These are phyloP conservation scores for Diaporthe nobilis DNA, from an alignment of 2,329 filamentous ascomycete species.

Conservation along the genomic window DNA sequence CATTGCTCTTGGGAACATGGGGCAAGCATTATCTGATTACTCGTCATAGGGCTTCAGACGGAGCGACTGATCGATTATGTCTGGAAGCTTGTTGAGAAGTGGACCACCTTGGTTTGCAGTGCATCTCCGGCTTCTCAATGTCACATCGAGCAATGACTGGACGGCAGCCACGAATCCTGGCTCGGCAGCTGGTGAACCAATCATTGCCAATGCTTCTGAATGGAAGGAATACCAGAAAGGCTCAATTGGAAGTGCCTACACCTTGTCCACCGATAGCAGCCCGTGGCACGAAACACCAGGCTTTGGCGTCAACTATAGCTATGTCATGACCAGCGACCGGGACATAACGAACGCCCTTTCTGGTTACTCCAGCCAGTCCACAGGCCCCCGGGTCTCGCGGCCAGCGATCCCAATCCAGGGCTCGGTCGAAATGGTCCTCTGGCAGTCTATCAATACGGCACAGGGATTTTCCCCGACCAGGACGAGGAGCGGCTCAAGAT, in stretches of 20 bases:
- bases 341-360: constrained; percentile 1
- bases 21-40: too few relatives aligned
- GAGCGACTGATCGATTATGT: too few relatives aligned
- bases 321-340: constrained; percentile 21
- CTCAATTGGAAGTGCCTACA: neutral
- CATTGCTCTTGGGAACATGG: too few relatives aligned
- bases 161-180: neutral
- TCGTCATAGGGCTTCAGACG: too few relatives aligned
- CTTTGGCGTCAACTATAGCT: constrained; percentile 19
- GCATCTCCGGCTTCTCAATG: neutral
- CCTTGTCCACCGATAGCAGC: constrained; percentile 4
- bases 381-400: neutral
- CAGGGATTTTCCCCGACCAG: constrained; percentile 8
- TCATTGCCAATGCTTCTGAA: neutral
- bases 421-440: constrained; percentile 19
- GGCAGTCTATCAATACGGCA: neutral
- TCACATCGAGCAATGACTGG: constrained; percentile 8
- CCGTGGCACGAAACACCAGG: constrained; percentile 1
- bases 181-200: neutral
- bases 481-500: constrained; percentile 2
- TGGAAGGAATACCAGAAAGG: neutral
- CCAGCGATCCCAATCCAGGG: constrained; percentile 17
- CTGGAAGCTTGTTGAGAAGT: too few relatives aligned
- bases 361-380: neutral
- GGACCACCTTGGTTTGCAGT: too few relatives aligned